Base-by-base conservation (phyloP, 441 rosid species). In the Pelargonium fulgidum region DNA sequence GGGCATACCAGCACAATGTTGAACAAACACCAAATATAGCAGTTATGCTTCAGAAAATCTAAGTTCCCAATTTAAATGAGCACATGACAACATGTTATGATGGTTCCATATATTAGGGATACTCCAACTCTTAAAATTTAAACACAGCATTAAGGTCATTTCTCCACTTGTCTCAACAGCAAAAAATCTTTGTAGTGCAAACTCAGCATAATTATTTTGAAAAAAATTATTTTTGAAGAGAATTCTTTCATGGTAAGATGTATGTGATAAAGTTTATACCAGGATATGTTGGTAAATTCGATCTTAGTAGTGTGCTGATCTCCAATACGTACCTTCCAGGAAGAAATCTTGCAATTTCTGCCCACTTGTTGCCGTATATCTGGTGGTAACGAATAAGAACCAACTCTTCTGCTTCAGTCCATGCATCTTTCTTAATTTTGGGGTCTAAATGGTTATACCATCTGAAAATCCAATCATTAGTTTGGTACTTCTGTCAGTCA, bases 391-490 rank as follows among this genome's bases (percentile, higher is more conserved):
- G 33, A 48, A 64, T 14, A 44, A 79, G 79, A 42, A 66, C 41
- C n/a, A 39, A n/a, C 56, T 79, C 79, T 44, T 79, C 82, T 42
- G 68, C 77, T 66, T 64, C 62, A 26, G 75, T 65, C 79, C 79
- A 73, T 8, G 73, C 29, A 59, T 61, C 82, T 56, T 29, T 73
- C 73, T 74, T 76, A 68, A 79, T 68, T 22, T 69, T 12, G 36
- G 82, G 79, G 45, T 79, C 68, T 39, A 79, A 73, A 70, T 79
- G 82, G 69, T 76, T 79, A 56, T 39, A 54, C 79, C 79, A 79
- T 62, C 77, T 73, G 77, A 66, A 75, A 66, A 66, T 1, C 29
- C 16, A 70, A 22, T 66, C 48, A 20, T 44, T 66, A 68, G 63
- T 29, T 22, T 58, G n/a, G 63, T 58, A 58, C 20, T 16, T 54